Percentiles rank a stretch among this genome's conserved stretches.
Conservation (phyloP, 495 filamentous ascomycete genomes). For the Penicillium antarcticum region DNA sequence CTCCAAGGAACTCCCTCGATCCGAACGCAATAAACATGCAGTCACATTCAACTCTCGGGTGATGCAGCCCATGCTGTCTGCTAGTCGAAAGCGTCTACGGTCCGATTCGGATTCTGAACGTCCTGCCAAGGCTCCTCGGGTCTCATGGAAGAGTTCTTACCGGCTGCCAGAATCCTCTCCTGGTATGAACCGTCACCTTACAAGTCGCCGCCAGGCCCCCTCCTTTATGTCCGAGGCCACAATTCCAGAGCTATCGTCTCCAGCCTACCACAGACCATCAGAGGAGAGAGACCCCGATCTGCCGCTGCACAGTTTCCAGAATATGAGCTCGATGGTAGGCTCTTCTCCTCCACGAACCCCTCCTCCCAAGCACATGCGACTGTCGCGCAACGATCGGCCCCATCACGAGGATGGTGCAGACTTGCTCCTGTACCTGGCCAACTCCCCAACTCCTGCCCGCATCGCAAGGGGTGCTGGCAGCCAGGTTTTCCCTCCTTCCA, state of each 20-base stretch:
- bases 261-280: slow-evolving; percentile 59
- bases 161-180: slow-evolving; percentile 82
- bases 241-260: slow-evolving; percentile 57
- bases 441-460: slow-evolving; percentile 82
- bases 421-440: slow-evolving; percentile 85
- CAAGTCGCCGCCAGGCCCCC: slow-evolving; percentile 52
- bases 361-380: slow-evolving; percentile 59
- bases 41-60: slow-evolving; percentile 43
- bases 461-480: slow-evolving; percentile 32
- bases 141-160: slow-evolving; percentile 70
- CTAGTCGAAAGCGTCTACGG: slow-evolving; percentile 63
- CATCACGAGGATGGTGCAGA: slow-evolving; percentile 82
- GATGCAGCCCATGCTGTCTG: slow-evolving; percentile 48
- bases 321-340: slow-evolving; percentile 50
- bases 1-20: slow-evolving; percentile 46
- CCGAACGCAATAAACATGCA: slow-evolving; percentile 45
- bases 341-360: slow-evolving; percentile 83
- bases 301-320: slow-evolving; percentile 71
- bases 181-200: slow-evolving; percentile 38
- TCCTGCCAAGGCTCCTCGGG: slow-evolving; percentile 51
- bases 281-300: slow-evolving; percentile 73
- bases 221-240: slow-evolving; percentile 77
- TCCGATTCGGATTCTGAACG: slow-evolving; percentile 61
- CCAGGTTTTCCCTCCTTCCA: slow-evolving; percentile 69
- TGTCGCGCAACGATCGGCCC: slow-evolving; percentile 42